Evolutionary conservation across 495 filamentous ascomycete species (phyloP), one percentile per base, ranked within the genome.

Genomic region (Daldinia bambusicola): DNA sequence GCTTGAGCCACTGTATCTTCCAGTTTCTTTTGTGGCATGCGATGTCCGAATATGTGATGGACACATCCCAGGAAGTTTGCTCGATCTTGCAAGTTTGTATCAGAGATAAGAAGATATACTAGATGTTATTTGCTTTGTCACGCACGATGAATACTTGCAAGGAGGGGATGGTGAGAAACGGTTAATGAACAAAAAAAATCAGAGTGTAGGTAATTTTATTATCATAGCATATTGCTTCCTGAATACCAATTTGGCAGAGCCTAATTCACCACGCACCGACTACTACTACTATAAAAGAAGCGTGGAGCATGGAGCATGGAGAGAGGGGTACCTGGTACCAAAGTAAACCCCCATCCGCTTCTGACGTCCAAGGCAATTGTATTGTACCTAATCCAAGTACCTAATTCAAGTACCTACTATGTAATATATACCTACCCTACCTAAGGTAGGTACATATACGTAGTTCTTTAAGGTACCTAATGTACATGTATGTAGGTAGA

Each of bases 81-180:
- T 68, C 52, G 41, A 65, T 56, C 55, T 43, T 66, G 50, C 22
- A 41, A 67, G 64, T 67, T 55, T 68, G 61, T 65, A 56, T 48
- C 14, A 53, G 7, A 22, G 41, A 45, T 45, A 8, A 45, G 43
- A 48, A 61, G 16, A 40, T 16, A 53, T 36, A 26, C 26, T 52
- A 59, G 48, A 16, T 67, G 32, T 30, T 37, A 52, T 66, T 66
- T 66, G 50, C 66, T 73, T 63, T 30, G 26, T 63, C 30, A 16
- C 37, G 36, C 51, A 61, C 50, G 40, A 56, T 5, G 55, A 61
- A 26, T 13, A 45, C 38, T 66, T 63, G 38, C 40, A 61, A n/a
- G 52, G 41, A 55, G 4, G 20, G 8, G 30, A 41, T 63, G 6
- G 14, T 56, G 20, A 57, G 36, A 53, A 60, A 53, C 34, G 52